Conservation (phyloP, 108 stramenopile species). For the Conticribra weissflogii region DNA sequence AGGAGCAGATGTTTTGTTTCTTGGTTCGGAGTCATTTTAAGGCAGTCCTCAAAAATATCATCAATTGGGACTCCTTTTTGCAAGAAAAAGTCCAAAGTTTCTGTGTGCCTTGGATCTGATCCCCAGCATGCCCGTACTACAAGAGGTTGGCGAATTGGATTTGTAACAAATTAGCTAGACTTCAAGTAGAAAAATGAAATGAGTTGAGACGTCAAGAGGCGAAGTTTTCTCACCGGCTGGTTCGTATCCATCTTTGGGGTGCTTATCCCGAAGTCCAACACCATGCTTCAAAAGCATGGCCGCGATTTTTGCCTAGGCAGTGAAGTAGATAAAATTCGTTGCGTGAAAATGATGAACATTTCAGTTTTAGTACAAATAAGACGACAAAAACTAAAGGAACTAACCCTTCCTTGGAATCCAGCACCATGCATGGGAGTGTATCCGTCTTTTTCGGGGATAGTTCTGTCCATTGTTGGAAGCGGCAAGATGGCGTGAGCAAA, state of each 20-base stretch:
- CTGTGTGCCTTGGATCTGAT: slow-evolving; percentile 40
- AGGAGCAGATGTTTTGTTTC: not conserved
- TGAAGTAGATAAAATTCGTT: no score
- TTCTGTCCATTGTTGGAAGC: not conserved
- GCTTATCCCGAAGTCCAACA: slow-evolving; percentile 33
- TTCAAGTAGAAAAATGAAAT: not conserved
- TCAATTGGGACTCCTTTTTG: slow-evolving; percentile 45
- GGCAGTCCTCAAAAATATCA: slow-evolving; percentile 41
- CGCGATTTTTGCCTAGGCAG: no score
- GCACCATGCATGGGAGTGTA: slow-evolving; percentile 52
- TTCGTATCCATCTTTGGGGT: slow-evolving; percentile 32
- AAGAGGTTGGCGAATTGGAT: not conserved
- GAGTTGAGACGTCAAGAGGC: no score
- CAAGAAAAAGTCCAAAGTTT: slow-evolving; percentile 37
- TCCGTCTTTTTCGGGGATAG: slow-evolving; percentile 36
- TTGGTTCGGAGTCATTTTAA: not conserved
- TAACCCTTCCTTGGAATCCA: slow-evolving; percentile 43
- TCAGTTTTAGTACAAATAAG: no score
- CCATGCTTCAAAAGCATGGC: slow-evolving; percentile 31
- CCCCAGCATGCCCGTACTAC: slow-evolving; percentile 53
- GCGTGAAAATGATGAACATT: no score
- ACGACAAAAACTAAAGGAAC: no score
- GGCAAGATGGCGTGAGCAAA: not conserved
- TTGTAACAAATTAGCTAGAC: not conserved
- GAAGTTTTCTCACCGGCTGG: slow-evolving; percentile 41